Percentiles rank a stretch among this genome's conserved stretches.
These are phyloP conservation scores for Yamadazyma kanchanaburiensis DNA, from an alignment of 1,139 yeast genomes.

Conservation along the genomic window DNA sequence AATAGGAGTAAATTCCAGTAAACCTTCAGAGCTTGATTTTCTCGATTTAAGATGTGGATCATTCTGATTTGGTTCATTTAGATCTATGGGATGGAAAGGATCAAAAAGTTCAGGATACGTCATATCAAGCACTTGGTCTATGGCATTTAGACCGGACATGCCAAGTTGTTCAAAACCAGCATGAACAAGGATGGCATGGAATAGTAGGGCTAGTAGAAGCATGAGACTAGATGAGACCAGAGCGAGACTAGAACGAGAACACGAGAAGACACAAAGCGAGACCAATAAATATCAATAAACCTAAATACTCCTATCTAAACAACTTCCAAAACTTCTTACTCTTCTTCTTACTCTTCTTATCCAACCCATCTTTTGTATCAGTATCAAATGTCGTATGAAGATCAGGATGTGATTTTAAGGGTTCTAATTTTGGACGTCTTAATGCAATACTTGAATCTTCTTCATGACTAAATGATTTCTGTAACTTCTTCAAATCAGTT, in stretches of 20 bases:
- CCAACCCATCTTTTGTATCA: slow-evolving; percentile 8
- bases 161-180: too few relatives aligned
- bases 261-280: neutral
- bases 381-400: slow-evolving; percentile 14
- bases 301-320: slow-evolving; percentile 17
- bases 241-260: neutral
- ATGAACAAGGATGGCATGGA: too few relatives aligned
- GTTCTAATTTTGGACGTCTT: slow-evolving; percentile 31
- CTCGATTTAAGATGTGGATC: too few relatives aligned
- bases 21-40: slow-evolving; percentile 24
- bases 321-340: slow-evolving; percentile 33
- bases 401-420: slow-evolving; percentile 41
- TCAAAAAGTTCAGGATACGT: too few relatives aligned
- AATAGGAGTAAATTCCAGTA: slow-evolving; percentile 46
- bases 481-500: slow-evolving; percentile 13
- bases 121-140: too few relatives aligned
- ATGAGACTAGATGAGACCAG: too few relatives aligned
- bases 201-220: too few relatives aligned
- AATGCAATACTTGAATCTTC: slow-evolving; percentile 15
- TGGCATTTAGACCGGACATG: too few relatives aligned
- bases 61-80: too few relatives aligned
- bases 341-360: slow-evolving; percentile 24
- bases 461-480: slow-evolving; percentile 31
- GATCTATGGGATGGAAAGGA: too few relatives aligned
- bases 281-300: neutral